phyloP scores from a whole-genome alignment of 2,329 filamentous ascomycete species.

The Blastomyces percursus region DNA sequence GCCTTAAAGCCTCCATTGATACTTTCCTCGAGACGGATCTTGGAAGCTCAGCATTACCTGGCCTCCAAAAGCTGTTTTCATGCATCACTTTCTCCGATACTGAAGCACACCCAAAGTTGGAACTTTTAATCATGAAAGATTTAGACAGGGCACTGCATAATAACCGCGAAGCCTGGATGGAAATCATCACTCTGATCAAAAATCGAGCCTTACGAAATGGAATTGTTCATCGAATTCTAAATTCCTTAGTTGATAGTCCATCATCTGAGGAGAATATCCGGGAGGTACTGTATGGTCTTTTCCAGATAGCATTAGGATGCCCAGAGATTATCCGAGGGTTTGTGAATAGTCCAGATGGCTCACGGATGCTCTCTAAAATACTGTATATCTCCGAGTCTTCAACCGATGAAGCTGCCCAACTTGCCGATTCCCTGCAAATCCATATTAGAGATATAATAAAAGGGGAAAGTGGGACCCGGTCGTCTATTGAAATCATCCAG shows the following conservation, averaged over 20 bases:
- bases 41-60: slow-evolving; percentile 23
- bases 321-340: slow-evolving; percentile 35
- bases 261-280: slow-evolving; percentile 28
- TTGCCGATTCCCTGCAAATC: slow-evolving; percentile 26
- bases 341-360: slow-evolving; percentile 36
- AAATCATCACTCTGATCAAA: slow-evolving; percentile 29
- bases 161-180: slow-evolving; percentile 28
- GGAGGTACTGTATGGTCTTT: slow-evolving; percentile 35
- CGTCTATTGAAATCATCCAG: slow-evolving; percentile 43
- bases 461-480: slow-evolving; percentile 32
- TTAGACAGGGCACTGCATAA: slow-evolving; percentile 28
- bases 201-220: slow-evolving; percentile 27
- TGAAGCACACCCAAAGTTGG: slow-evolving; percentile 25
- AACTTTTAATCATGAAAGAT: slow-evolving; percentile 26
- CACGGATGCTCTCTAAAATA: slow-evolving; percentile 42
- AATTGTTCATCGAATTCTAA: slow-evolving; percentile 27
- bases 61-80: slow-evolving; percentile 31
- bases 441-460: slow-evolving; percentile 28
- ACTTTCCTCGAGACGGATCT: slow-evolving; percentile 25
- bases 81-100: slow-evolving; percentile 29
- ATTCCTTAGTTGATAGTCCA: slow-evolving; percentile 32
- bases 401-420: slow-evolving; percentile 40
- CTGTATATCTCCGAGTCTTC: slow-evolving; percentile 44
- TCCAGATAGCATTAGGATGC: slow-evolving; percentile 33
- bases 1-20: slow-evolving; percentile 29